Base-by-base conservation (phyloP, 148 eudicot species). In the Chenopodium album region DNA sequence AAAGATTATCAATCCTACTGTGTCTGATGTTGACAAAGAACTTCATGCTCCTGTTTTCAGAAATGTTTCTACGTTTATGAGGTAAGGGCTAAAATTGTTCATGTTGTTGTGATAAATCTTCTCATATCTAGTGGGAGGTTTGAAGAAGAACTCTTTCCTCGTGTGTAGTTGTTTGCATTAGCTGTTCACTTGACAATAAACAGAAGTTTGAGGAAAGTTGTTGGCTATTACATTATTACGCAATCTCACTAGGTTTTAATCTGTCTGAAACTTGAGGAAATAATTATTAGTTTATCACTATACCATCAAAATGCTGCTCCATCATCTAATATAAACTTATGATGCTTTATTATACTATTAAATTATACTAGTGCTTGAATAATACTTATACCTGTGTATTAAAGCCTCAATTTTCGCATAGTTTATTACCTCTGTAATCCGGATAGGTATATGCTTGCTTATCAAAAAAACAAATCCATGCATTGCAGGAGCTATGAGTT, bases 401-500 rank as follows among this genome's bases (percentile, higher is more conserved):
- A n/a, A n/a, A 11, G 9, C 8, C 48, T 47, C 64, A 47, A 1
- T 1, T 60, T 34, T 59, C 4, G 20, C 19, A 62, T 62, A 62
- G 66, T 59, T 37, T 34, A 68, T 56, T 48, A 20, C 66, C 11
- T 50, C 14, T 46, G 56, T 52, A 64, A 73, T 28, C 34, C 16
- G 26, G 11, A 31, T 4, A 63, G 50, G 28, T 50, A 22, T 22
- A 1, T 75, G n/a, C 66, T 66, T 47, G 47, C 68, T 50, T 26
- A 2, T 52, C 9, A n/a, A 44, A 37, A 34, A 19, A 29, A 41
- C 48, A 7, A 50, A 59, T 71, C 79, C 67, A 71, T 79, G 78
- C 66, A n/a, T 80, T 79, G 71, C 85, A 95, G 98, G 97, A 95
- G 98, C 89, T 95, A 93, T 84, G 94, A 93, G 83, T 84, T 92